Conservation (phyloP, 2,329 filamentous ascomycete genomes). For the Aureobasidium zeae region DNA sequence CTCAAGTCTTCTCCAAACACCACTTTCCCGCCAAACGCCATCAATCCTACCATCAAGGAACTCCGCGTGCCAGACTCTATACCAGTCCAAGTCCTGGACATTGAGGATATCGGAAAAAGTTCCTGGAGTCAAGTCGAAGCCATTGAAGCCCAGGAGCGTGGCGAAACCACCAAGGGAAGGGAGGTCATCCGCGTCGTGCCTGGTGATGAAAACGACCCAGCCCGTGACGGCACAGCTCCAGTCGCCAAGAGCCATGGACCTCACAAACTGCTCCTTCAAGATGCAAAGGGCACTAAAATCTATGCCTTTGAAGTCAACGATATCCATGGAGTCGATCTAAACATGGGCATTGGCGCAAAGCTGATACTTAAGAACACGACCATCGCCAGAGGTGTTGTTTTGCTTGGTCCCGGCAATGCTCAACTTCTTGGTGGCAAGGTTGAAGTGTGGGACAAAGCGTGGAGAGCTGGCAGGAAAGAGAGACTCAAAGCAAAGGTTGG, state of each 20-base stretch:
- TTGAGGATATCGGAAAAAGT: constrained; percentile 72
- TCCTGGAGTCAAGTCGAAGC: constrained; percentile 83
- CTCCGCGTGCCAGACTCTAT: constrained; percentile 51
- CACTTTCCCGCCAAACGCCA: constrained; percentile 50
- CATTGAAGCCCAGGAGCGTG: constrained; percentile 62
- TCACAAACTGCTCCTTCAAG: constrained; percentile 76
- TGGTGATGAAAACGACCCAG: constrained; percentile 34
- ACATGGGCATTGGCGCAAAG: constrained; percentile 70
- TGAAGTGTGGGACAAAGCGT: constrained; percentile 67
- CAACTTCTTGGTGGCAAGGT: constrained; percentile 81
- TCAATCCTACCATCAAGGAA: constrained; percentile 47
- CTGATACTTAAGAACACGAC: constrained; percentile 58
- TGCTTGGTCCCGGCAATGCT: constrained; percentile 61
- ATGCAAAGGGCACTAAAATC: constrained; percentile 58
- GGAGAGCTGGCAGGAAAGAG: constrained; percentile 62
- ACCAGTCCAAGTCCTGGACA: constrained; percentile 72
- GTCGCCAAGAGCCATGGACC: constrained; percentile 42
- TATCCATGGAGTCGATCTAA: constrained; percentile 55
- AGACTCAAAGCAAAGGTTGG: constrained; percentile 49
- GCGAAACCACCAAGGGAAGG: constrained; percentile 64
- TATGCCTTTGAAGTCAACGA: constrained; percentile 64
- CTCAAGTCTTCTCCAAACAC: constrained; percentile 36
- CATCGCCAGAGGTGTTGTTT: constrained; percentile 65
- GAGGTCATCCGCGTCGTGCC: constrained; percentile 69
- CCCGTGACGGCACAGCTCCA: constrained; percentile 23